Conservation (phyloP, 257 asterid species). For the Ajuga chamaepitys region DNA sequence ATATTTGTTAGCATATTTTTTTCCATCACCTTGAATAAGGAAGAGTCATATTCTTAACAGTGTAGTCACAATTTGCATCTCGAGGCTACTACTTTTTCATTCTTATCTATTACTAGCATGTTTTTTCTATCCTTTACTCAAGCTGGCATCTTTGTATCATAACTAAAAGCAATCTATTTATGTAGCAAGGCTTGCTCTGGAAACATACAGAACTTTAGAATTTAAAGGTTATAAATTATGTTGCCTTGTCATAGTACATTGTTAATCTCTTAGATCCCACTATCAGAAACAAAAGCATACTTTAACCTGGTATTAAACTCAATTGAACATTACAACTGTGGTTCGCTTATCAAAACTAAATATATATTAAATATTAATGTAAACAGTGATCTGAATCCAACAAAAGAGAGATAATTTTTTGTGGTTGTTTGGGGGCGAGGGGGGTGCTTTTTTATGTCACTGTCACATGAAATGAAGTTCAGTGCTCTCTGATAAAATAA, state of each 20-base stretch:
- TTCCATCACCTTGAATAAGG: no score
- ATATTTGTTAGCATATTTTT: neutral
- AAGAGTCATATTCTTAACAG: no score
- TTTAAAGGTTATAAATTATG: neutral
- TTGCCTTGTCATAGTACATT: neutral
- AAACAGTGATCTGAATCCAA: neutral
- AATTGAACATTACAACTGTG: no score
- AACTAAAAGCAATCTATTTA: neutral
- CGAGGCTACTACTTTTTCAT: neutral
- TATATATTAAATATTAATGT: neutral
- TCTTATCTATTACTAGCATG: neutral
- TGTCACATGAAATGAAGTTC: neutral
- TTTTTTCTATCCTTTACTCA: neutral
- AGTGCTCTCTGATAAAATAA: neutral
- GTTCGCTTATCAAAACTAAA: no score
- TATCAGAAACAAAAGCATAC: no score
- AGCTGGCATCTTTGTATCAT: neutral
- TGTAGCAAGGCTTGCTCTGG: neutral
- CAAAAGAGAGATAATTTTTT: neutral
- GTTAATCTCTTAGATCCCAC: neutral
- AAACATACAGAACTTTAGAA: neutral
- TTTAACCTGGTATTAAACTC: neutral
- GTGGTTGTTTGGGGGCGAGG: neutral
- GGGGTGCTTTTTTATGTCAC: neutral
- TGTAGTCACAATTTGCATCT: neutral